Percentiles rank a stretch among this genome's conserved stretches.
Evolutionary conservation across 2,329 filamentous ascomycete genomes (phyloP).

Genomic region (Neofusicoccum ribis): DNA sequence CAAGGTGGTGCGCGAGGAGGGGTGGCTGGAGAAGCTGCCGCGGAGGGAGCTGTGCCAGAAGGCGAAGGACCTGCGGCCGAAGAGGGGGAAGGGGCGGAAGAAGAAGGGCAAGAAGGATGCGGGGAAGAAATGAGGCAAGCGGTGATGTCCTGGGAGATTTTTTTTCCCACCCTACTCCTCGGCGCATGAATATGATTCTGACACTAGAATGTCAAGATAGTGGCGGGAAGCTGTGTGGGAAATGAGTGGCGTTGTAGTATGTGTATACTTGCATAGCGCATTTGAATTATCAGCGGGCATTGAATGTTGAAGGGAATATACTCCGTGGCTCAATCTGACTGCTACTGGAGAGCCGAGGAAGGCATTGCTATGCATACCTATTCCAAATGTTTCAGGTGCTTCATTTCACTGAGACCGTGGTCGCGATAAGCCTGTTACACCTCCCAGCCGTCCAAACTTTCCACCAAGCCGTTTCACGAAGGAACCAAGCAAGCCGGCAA

Average conservation of each 20-base stretch:
- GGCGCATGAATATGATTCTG: too few relatives aligned
- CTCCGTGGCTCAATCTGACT: background rate
- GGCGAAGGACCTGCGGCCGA: constrained; percentile 68
- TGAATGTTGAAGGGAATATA: background rate
- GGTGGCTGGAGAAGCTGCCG: constrained; percentile 60
- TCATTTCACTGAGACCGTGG: background rate
- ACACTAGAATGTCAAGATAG: background rate
- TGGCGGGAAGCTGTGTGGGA: background rate
- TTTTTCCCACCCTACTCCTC: too few relatives aligned
- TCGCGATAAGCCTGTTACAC: background rate
- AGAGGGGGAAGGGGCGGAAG: constrained; percentile 43
- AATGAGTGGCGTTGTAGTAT: background rate
- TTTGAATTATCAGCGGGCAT: background rate
- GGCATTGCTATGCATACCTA: background rate
- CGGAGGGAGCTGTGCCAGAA: constrained; percentile 67
- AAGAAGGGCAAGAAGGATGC: constrained; percentile 25
- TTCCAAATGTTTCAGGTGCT: background rate
- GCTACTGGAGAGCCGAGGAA: background rate
- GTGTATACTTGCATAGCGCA: background rate
- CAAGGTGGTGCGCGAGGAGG: constrained; percentile 62
- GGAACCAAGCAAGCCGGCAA: background rate
- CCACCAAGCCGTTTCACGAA: background rate
- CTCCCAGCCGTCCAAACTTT: background rate
- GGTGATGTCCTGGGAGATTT: too few relatives aligned
- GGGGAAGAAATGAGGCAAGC: background rate